phyloP scores from a whole-genome alignment of 2,329 filamentous ascomycete species.

The Neoscytalidium dimidiatum region DNA sequence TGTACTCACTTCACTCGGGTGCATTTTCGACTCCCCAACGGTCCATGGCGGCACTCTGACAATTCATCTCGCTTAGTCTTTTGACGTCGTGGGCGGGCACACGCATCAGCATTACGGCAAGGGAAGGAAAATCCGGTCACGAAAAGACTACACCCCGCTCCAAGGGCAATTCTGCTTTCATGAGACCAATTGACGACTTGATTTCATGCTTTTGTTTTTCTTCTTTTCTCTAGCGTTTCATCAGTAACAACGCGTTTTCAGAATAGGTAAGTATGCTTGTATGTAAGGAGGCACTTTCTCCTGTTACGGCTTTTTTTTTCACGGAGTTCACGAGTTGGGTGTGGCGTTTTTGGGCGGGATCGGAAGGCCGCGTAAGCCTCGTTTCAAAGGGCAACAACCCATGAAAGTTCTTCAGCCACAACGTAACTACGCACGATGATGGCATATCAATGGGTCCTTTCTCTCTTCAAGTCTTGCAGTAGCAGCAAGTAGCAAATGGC shows the following conservation, averaged over 20 bases:
- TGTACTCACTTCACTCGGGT: background rate
- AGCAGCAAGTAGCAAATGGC: conserved; percentile 4
- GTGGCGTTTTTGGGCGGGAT: background rate
- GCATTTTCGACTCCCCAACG: background rate
- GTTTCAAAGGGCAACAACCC: conserved; percentile 2
- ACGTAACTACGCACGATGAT: background rate
- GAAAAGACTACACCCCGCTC: background rate
- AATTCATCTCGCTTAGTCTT: background rate
- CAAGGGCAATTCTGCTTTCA: background rate
- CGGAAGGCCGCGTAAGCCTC: conserved; percentile 11
- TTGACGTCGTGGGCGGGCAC: background rate
- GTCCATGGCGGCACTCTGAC: background rate
- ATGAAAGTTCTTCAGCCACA: conserved; percentile 8
- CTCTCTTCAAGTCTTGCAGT: background rate
- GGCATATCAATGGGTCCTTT: background rate
- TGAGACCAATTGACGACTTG: conserved; percentile 7
- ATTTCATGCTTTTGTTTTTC: background rate
- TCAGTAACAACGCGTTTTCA: background rate
- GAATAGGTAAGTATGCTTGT: conserved; percentile 2
- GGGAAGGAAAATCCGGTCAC: background rate
- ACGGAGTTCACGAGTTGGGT: conserved; percentile 8
- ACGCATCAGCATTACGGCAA: background rate
- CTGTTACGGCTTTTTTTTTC: background rate
- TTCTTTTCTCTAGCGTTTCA: background rate
- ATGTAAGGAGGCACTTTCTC: background rate